Conservation (phyloP, 2,329 filamentous ascomycete genomes). For the Pestalotiopsis sp. region DNA sequence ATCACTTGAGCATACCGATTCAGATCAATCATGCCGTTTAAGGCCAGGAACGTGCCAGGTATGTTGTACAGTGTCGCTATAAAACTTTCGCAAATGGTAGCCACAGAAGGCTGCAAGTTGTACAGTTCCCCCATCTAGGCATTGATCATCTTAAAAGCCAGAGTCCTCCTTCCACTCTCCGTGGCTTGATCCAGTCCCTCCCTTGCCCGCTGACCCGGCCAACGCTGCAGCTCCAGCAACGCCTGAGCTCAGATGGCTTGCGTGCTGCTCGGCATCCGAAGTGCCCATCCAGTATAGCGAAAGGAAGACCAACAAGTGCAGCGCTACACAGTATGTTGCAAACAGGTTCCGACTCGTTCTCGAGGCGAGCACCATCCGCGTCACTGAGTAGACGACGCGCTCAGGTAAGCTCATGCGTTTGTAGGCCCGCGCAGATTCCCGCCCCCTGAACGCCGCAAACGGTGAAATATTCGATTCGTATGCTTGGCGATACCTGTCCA, state of each 20-base stretch:
- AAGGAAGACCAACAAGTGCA: conserved; percentile 85
- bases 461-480: conserved; percentile 96
- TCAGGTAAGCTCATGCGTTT: conserved; percentile 92
- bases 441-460: conserved; percentile 92
- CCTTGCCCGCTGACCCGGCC: conserved; percentile 31
- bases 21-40: neutral
- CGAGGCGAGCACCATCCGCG: conserved; percentile 86
- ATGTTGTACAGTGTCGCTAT: neutral
- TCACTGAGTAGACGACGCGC: conserved; percentile 85
- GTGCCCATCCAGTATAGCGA: conserved; percentile 84
- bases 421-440: conserved; percentile 87
- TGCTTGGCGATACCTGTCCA: conserved; percentile 85
- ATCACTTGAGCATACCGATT: neutral
- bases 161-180: conserved; percentile 64
- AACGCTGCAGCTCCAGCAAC: conserved; percentile 40
- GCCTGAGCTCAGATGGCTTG: conserved; percentile 53
- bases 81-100: neutral
- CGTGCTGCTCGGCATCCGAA: conserved; percentile 62
- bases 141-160: neutral
- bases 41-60: neutral
- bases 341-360: conserved; percentile 91
- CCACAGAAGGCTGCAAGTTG: neutral
- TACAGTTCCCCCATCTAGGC: neutral
- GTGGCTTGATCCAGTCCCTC: conserved; percentile 32
- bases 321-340: conserved; percentile 82